Conservation (phyloP, 139 green algal species). For the Edaphochlamys debaryana region DNA sequence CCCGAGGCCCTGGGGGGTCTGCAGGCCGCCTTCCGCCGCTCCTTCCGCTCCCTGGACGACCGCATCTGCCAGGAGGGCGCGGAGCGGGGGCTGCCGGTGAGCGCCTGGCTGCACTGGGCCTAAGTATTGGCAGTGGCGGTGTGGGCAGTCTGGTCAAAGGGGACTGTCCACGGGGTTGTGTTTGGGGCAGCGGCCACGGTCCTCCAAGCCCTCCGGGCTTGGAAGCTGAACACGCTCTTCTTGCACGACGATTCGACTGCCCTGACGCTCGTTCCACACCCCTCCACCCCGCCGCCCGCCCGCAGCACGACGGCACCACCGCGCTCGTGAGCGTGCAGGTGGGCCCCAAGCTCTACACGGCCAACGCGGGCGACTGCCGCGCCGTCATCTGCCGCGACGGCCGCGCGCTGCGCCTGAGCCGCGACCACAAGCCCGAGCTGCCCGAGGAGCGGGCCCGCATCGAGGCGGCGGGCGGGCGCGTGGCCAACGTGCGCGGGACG, state of each 20-base stretch:
- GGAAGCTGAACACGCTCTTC: too few species aligned
- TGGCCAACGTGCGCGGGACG: constrained; percentile 48
- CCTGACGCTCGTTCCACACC: too few species aligned
- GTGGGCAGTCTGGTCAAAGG: too few species aligned
- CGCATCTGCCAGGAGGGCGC: constrained; percentile 6
- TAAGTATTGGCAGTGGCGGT: too few species aligned
- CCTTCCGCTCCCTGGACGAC: not conserved
- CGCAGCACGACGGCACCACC: constrained; percentile 57
- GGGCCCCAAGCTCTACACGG: constrained; percentile 47
- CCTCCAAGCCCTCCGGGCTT: too few species aligned
- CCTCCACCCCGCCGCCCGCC: too few species aligned
- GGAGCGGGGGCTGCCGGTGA: constrained; percentile 13
- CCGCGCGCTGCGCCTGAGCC: constrained; percentile 60
- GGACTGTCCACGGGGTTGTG: too few species aligned
- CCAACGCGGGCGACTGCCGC: constrained; percentile 67
- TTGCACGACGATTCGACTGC: too few species aligned
- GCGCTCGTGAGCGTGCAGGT: constrained; percentile 52
- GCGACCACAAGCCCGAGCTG: constrained; percentile 80
- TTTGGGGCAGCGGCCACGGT: too few species aligned
- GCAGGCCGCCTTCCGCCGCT: not conserved
- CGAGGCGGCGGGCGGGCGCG: constrained; percentile 53
- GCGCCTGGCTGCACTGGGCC: too few species aligned
- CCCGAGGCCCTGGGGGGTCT: constrained; percentile 5
- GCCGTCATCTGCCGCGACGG: constrained; percentile 67
- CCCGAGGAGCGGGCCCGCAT: constrained; percentile 61